Percentiles rank a stretch among this genome's conserved stretches.
These are phyloP conservation scores for Claviceps africana DNA, from an alignment of 2,329 filamentous ascomycete genomes.

Conservation along the genomic window DNA sequence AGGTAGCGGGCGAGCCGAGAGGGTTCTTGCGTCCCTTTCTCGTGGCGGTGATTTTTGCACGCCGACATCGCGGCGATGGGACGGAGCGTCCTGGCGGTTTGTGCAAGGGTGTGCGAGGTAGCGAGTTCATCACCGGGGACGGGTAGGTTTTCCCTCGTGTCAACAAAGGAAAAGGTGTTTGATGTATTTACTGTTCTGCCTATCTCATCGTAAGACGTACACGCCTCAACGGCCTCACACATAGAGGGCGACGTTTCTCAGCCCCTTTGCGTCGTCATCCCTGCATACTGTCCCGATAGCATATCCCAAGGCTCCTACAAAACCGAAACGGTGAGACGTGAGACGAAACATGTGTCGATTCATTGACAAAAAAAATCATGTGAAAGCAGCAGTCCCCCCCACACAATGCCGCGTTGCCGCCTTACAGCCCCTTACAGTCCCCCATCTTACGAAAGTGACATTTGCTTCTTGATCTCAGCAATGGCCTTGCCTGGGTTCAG, in stretches of 20 bases:
- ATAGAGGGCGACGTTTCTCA: background rate
- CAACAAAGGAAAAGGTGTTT: constrained; percentile 4
- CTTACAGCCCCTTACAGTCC: background rate
- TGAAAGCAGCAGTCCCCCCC: too few species aligned
- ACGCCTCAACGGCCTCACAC: constrained; percentile 7
- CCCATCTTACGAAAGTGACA: constrained; percentile 40
- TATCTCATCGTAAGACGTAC: constrained; percentile 5
- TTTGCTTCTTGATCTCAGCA: constrained; percentile 96
- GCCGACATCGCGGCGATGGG: too few species aligned
- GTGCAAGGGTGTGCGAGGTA: too few species aligned
- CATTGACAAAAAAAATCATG: background rate
- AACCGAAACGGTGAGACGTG: too few species aligned
- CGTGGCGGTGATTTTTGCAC: too few species aligned
- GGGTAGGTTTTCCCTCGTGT: background rate
- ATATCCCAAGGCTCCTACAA: too few species aligned
- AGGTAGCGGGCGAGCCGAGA: too few species aligned
- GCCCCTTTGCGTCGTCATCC: background rate
- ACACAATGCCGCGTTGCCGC: background rate
- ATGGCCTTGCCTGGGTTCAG: constrained; percentile 91
- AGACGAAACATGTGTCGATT: background rate
- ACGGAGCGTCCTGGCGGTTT: too few species aligned
- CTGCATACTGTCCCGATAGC: background rate
- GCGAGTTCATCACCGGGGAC: too few species aligned
- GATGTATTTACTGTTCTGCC: constrained; percentile 3
- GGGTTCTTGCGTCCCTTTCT: too few species aligned